Evolutionary conservation across 495 filamentous ascomycete species (phyloP).

Genomic region (Opeltia flavorubescens): DNA sequence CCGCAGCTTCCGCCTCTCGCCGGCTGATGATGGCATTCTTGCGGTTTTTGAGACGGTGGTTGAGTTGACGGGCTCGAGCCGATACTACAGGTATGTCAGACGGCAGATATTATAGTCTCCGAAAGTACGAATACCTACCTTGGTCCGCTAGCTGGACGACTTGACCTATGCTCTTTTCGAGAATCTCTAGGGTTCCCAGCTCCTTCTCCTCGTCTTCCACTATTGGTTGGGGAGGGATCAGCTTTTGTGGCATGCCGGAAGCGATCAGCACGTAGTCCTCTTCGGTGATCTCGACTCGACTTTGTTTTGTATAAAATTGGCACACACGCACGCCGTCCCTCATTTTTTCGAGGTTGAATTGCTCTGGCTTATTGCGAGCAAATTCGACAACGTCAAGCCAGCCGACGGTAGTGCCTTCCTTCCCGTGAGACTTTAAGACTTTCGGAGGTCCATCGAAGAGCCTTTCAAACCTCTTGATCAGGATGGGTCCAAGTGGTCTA

Average conservation of each 20-base stretch:
- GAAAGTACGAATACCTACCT: conserved; percentile 32
- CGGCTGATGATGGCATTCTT: conserved; percentile 54
- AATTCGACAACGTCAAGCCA: conserved; percentile 83
- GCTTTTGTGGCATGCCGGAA: conserved; percentile 68
- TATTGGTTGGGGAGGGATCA: conserved; percentile 70
- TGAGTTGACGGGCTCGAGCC: conserved; percentile 64
- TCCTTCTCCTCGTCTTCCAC: conserved; percentile 79
- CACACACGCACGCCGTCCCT: conserved; percentile 55
- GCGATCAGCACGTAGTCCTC: conserved; percentile 73
- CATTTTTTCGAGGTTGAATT: conserved; percentile 59
- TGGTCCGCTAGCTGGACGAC: conserved; percentile 71
- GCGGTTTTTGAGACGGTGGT: conserved; percentile 64
- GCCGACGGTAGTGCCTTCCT: conserved; percentile 46
- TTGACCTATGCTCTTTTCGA: conserved; percentile 59
- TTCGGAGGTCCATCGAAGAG: conserved; percentile 69
- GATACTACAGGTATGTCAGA: conserved; percentile 41
- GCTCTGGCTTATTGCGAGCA: conserved; percentile 62
- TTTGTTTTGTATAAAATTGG: conserved; percentile 68
- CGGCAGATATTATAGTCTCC: not conserved
- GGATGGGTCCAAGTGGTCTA: conserved; percentile 64
- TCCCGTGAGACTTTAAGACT: conserved; percentile 49
- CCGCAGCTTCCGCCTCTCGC: conserved; percentile 33
- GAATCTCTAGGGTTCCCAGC: conserved; percentile 65
- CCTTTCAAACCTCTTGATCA: conserved; percentile 74
- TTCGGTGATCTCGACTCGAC: conserved; percentile 72